Evolutionary conservation across 140 eudicot genomes (phyloP), one percentile per base, ranked within the genome.

Genomic region (Ambrosia hybrid): DNA sequence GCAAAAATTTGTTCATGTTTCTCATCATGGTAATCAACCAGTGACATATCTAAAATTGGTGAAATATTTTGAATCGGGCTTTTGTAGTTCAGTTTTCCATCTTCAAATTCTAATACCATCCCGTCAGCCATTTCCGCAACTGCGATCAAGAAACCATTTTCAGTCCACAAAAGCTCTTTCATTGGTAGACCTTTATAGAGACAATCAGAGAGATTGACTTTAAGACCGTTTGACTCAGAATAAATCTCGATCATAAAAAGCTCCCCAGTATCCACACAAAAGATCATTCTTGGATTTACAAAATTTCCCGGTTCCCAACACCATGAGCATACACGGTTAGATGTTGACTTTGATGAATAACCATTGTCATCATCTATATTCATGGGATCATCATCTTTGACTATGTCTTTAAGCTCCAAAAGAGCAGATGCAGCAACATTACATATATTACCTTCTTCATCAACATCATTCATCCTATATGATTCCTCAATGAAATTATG

Each of bases 381-480:
- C 99, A 94, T 94, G 63, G 99, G 96, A 71, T 94, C 99, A 66
- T 84, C 91, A 60, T 84, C 86, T 79, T 93, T 87, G 73, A 85
- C 57, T 66, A 84, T 73, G 82, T 90, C 97, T 67, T 92, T 83
- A 21, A 94, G 85, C 85, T 94, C 97, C 71, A 94, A 80, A 37
- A 94, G 80, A 67, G 99, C 99, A 81, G 96, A 87, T 73, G 99
- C 99, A 81, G 99, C 99, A 72, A 90, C 97, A 16, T 88, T 88
- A 69, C 89, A 92, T 15, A 89, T 89, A 39, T 81, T 81, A 63
- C 97, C 96, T 78, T 92, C 98, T 79, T 90, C 99, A 69, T 90
- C 97, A 48, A 88, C 85, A 88, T 88, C 96, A 55, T 88, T 89
- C 36, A 77, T 71, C 70, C 85, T 80, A 73, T 72, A 80, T 11